Evolutionary conservation across 345 rosid species (phyloP), one percentile per base, ranked within the genome.

Genomic region (Lumnitzera racemosa): DNA sequence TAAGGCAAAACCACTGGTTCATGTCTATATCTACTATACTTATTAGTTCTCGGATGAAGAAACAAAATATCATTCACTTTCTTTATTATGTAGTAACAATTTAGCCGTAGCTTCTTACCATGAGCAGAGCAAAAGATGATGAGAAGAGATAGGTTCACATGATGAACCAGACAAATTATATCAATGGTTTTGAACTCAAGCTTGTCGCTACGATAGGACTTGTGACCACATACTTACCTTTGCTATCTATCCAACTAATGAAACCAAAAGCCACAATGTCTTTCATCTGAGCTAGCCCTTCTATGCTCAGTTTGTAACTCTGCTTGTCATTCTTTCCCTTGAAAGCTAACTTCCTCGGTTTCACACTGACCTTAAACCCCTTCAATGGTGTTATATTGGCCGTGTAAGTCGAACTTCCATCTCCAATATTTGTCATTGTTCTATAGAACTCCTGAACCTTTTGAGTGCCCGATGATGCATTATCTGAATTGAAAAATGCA

Each of bases 391-490:
- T 70, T 24, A 79, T 55, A 17, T 15, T 61, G 5, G 76, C 83
- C 0, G 20, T 59, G 64, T 83, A 86, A 48, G 60, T 65, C 20
- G 76, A 53, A 0, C 43, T 29, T 17, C 64, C 79, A 2, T 62
- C 77, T 43, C 75, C 90, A 9, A 80, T 81, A 53, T 76, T 80
- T 6, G 90, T 85, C 70, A 82, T 73, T 0, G 90, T 85, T 64
- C 87, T 73, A 23, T 51, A 61, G 65, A 77, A 81, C 56, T 75
- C 76, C 11, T 47, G 65, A 20, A 52, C 65, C 0, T 43, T 61
- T 11, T 29, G 57, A 36, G 63, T 24, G 57, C 58, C 12, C 0
- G 63, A 16, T 4, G 43, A 36, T 36, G 43, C 43, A 12, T 55
- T 47, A 31, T 63, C 59, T 2, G 36, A 61, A 0, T 51, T 61